These are phyloP conservation scores for Hamiltosporidium magnivora DNA, from an alignment of 371 early-diverging fungal genomes.

Conservation along the genomic window DNA sequence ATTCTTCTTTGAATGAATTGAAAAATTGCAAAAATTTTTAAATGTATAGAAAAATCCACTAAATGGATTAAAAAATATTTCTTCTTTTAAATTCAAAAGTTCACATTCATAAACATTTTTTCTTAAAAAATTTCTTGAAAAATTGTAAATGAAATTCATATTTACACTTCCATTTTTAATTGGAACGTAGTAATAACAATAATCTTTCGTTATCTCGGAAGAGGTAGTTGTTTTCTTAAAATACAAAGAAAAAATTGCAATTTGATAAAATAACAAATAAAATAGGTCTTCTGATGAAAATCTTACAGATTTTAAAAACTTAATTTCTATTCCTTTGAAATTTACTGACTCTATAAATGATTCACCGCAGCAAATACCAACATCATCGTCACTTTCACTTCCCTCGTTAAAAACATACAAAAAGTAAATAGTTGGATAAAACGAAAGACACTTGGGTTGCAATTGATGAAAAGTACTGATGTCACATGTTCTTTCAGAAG, in stretches of 20 bases:
- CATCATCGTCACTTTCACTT: not conserved
- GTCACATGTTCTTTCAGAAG: no score
- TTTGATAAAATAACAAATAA: slow-evolving; percentile 12
- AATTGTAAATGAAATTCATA: slow-evolving; percentile 3
- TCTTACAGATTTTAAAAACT: not conserved
- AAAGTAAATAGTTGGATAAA: not conserved
- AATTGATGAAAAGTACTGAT: not conserved
- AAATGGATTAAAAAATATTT: not conserved
- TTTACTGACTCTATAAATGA: not conserved
- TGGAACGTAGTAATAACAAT: slow-evolving; percentile 26
- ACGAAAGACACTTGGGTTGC: not conserved
- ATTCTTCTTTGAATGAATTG: slow-evolving; percentile 10
- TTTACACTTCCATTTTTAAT: slow-evolving; percentile 25
- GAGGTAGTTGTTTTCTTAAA: not conserved
- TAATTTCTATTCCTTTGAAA: not conserved
- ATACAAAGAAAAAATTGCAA: slow-evolving; percentile 12
- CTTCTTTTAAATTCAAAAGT: not conserved
- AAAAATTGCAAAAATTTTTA: slow-evolving; percentile 2
- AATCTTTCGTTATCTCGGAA: not conserved
- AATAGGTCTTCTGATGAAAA: slow-evolving; percentile 1
- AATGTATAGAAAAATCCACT: not conserved
- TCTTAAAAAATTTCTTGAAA: slow-evolving; percentile 11
- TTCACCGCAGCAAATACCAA: slow-evolving; percentile 2
- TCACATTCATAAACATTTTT: not conserved
- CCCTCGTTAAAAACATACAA: not conserved